A percentile compares a stretch with the other conserved stretches of the same genome.
Conservation (phyloP, 108 stramenopile species). For the Parietichytrium sp. region DNA sequence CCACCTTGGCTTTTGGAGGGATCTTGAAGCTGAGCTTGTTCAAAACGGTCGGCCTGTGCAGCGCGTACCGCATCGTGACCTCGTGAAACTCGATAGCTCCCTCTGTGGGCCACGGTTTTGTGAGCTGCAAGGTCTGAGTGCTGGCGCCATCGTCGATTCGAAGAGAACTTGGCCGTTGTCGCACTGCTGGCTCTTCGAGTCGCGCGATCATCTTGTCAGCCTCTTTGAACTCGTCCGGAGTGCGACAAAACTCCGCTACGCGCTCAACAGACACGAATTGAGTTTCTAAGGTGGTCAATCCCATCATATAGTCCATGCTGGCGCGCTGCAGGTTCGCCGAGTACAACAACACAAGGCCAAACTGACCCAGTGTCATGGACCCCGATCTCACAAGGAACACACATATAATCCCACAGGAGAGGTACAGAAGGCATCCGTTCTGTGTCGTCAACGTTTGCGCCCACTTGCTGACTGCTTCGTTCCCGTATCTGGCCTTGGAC, state of each 20-base stretch:
- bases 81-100: conserved; percentile 72
- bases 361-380: conserved; percentile 73
- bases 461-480: conserved; percentile 36
- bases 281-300: conserved; percentile 64
- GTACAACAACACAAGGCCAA: conserved; percentile 60
- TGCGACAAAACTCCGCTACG: conserved; percentile 35
- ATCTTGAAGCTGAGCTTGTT: conserved; percentile 75
- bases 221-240: neutral
- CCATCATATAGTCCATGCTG: neutral
- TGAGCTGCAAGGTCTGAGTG: too few species aligned
- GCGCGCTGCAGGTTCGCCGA: conserved; percentile 43
- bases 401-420: conserved; percentile 62
- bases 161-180: neutral
- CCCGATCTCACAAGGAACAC: conserved; percentile 66
- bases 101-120: conserved; percentile 70
- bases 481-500: neutral
- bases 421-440: conserved; percentile 30
- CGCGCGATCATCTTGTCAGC: neutral
- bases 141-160: neutral
- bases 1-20: conserved; percentile 78
- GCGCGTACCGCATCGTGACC: conserved; percentile 77
- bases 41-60: conserved; percentile 80
- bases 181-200: neutral
- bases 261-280: conserved; percentile 85
- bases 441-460: conserved; percentile 29